Evolutionary conservation across 73 alveolate species (phyloP).

Genomic region (Breviolum minutum): DNA sequence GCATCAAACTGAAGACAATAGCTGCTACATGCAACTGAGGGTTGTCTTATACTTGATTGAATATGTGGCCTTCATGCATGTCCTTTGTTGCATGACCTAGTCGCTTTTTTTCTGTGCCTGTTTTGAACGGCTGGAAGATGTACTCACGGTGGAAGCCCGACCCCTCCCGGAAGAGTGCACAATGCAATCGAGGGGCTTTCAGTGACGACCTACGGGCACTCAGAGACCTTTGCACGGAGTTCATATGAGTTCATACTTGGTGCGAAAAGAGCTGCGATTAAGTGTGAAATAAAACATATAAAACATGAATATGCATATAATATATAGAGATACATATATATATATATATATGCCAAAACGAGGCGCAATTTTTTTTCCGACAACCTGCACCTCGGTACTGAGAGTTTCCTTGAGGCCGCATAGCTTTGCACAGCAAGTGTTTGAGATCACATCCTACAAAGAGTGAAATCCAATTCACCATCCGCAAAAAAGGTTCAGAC

Average conservation of each 20-base stretch:
- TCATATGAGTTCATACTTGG: background rate
- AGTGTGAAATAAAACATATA: too few species aligned
- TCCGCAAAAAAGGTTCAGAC: too few species aligned
- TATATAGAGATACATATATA: too few species aligned
- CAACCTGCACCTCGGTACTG: background rate
- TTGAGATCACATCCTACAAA: too few species aligned
- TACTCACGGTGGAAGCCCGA: constrained; percentile 4
- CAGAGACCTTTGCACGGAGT: background rate
- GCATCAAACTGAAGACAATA: background rate
- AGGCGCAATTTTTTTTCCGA: background rate
- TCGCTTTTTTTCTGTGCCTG: too few species aligned
- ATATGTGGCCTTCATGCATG: background rate
- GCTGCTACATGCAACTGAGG: background rate
- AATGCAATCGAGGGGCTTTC: background rate
- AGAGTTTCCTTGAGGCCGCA: background rate
- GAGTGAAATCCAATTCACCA: too few species aligned
- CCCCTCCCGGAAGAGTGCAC: constrained; percentile 18
- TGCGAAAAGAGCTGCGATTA: too few species aligned
- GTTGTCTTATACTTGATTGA: background rate
- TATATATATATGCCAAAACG: too few species aligned
- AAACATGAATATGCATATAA: too few species aligned
- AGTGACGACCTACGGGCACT: too few species aligned
- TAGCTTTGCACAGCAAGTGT: background rate
- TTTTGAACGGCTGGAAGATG: too few species aligned
- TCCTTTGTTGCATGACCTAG: too few species aligned